Percentiles rank a stretch among this genome's conserved stretches.
Conservation (phyloP, 1,139 yeast genomes). For the Kurtzmaniella quercitrusa region DNA sequence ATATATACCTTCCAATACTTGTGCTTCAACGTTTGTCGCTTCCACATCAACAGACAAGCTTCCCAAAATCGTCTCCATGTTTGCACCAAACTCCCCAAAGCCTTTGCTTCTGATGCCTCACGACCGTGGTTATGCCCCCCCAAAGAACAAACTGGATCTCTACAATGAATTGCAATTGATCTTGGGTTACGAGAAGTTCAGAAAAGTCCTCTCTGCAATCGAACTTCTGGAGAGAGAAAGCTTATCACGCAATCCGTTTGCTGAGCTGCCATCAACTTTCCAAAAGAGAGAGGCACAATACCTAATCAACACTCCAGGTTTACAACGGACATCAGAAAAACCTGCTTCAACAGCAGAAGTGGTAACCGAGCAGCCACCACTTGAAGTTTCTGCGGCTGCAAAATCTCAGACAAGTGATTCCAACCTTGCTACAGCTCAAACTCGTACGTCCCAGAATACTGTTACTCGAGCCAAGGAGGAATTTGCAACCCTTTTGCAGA, state of each 20-base stretch:
- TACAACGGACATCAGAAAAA: neutral
- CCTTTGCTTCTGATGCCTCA: neutral
- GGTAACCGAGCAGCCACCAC: neutral
- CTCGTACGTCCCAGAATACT: neutral
- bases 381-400: neutral
- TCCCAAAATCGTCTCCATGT: too few relatives aligned
- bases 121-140: neutral
- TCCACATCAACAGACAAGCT: too few relatives aligned
- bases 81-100: neutral
- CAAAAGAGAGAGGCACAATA: neutral
- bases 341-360: neutral
- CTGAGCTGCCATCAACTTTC: neutral
- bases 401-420: neutral
- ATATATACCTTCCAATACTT: too few relatives aligned
- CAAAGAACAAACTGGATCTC: neutral
- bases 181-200: neutral
- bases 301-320: neutral
- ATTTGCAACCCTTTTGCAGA: neutral
- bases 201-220: neutral
- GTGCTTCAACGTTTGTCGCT: too few relatives aligned
- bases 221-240: neutral
- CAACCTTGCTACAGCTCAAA: neutral
- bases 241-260: neutral
- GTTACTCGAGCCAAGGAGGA: neutral
- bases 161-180: neutral